These are phyloP conservation scores for Acacia acuminata DNA, from an alignment of 306 rosid genomes.

Conservation along the genomic window DNA sequence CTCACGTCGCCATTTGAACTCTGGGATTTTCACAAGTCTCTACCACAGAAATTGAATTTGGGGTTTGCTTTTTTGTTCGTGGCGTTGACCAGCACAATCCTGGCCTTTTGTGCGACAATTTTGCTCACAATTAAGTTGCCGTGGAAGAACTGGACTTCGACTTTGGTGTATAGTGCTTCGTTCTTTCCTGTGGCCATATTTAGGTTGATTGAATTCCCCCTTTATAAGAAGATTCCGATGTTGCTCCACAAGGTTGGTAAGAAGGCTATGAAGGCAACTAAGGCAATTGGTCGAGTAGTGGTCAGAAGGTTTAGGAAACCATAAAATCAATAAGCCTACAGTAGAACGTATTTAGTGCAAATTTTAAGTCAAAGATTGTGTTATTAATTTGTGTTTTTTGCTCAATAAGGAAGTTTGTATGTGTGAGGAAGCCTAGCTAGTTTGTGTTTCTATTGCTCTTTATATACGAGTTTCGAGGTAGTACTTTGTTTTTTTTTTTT, in stretches of 20 bases:
- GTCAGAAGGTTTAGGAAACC: no score
- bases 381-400: no score
- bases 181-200: slow-evolving; percentile 39
- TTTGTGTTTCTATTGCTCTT: no score
- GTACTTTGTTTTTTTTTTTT: no score
- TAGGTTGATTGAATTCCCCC: slow-evolving; percentile 35
- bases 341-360: neutral
- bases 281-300: no score
- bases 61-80: slow-evolving; percentile 41
- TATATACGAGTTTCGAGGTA: no score
- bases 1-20: slow-evolving; percentile 36
- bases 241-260: no score
- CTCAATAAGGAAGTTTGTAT: no score
- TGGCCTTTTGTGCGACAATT: slow-evolving; percentile 38
- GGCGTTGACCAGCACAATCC: slow-evolving; percentile 32
- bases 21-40: no score
- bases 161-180: slow-evolving; percentile 26
- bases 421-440: no score
- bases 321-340: no score
- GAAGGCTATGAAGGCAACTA: no score
- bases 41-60: slow-evolving; percentile 19
- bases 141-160: slow-evolving; percentile 12
- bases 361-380: neutral
- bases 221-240: neutral
- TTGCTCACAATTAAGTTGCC: slow-evolving; percentile 18